Base-by-base conservation (phyloP, 2,329 filamentous ascomycete genomes). In the Penicillium frequentans region DNA sequence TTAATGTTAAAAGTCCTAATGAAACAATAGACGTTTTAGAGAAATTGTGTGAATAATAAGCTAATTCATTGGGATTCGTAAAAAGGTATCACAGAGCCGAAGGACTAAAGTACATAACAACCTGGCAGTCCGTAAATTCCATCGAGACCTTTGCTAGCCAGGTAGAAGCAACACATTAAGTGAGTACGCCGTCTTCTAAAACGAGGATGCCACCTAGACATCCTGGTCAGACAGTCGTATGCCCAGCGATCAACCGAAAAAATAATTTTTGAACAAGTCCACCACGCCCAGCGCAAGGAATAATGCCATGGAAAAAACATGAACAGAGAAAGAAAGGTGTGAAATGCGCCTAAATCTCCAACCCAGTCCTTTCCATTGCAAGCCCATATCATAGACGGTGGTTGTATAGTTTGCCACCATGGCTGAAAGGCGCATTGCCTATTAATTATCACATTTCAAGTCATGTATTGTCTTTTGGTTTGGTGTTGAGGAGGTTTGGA, bases 281-380 rank as follows among this genome's bases (percentile, higher is more conserved):
- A 56, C 42, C 47, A 63, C 63, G 64, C 53, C 59, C 64, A 63
- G 60, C 62, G 62, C 52, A 54, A 57, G 55, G 56, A 59, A 49
- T 48, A 46, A 59, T 55, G 61, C 55, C 47, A 56, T 57, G 45
- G 49, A 56, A 62, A 57, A 23, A 50, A 58, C 58, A 66, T 65
- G 57, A 61, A 61, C 55, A 59, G 35, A 56, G 59, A 64, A 63
- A 50, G 55, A 49, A 63, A 63, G 49, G 60, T 57, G 27, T 54
- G 54, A 57, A 45, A 56, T 43, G 23, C 43, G 52, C 26, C 55
- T 61, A 59, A 35, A 58, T 57, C 49, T 45, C 45, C 48, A 49
- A 29, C 31, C 23, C 24, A 43, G 26, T 26, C 37, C 14, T 11
- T 52, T 45, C 33, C 44, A 39, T 49, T 21, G 35, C 48, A 26